Conservation (phyloP, 139 green algal genomes). For the Trebouxia sp. region DNA sequence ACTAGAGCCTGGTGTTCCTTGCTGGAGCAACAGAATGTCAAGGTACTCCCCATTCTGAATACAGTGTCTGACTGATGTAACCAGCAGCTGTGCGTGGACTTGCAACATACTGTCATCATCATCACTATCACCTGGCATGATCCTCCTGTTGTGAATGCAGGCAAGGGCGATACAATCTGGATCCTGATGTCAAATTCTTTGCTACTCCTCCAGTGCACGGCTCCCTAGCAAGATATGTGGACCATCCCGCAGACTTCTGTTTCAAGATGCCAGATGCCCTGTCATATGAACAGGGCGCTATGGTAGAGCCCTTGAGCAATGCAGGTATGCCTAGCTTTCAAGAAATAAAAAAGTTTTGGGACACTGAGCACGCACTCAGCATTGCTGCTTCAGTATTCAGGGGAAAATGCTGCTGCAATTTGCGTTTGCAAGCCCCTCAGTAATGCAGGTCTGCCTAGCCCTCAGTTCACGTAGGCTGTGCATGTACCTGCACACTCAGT, state of each 20-base stretch:
- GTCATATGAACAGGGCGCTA: slow-evolving; percentile 59
- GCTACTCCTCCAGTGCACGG: slow-evolving; percentile 51
- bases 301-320: slow-evolving; percentile 63
- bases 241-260: slow-evolving; percentile 63
- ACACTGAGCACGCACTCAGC: no score
- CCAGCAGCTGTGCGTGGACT: neutral
- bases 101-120: no score
- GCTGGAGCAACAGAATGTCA: slow-evolving; percentile 42
- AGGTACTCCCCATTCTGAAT: neutral
- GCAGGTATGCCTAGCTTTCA: neutral
- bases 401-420: no score
- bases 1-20: slow-evolving; percentile 48
- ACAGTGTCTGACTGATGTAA: neutral
- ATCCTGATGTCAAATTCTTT: slow-evolving; percentile 47
- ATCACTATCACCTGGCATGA: neutral
- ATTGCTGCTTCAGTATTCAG: no score
- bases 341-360: no score
- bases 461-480: no score
- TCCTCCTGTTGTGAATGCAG: neutral
- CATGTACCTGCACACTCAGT: no score
- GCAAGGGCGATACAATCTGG: slow-evolving; percentile 42
- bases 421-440: no score
- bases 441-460: no score
- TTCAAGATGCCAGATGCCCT: slow-evolving; percentile 54
- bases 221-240: slow-evolving; percentile 39